Base-by-base conservation (phyloP, 441 rosid genomes). In the Adansonia gregorii region DNA sequence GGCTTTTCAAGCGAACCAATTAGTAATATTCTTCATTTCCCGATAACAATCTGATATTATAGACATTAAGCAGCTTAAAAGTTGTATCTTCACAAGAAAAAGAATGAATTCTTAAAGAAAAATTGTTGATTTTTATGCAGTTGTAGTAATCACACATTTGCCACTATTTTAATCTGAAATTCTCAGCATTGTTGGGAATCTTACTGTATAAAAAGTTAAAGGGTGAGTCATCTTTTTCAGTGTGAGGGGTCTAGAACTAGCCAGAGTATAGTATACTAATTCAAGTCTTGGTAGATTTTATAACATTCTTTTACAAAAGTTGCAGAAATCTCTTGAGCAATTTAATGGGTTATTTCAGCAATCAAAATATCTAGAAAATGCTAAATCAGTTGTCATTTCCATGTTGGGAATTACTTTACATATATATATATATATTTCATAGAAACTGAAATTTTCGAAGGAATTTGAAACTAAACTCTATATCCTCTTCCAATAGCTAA, bases 301-400 rank as follows among this genome's bases (percentile, higher is more conserved):
- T 2, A 60, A 15, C 41, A 60, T 11, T 60, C 41, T 60, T 22
- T 60, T 12, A 6, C 52, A 10, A 5, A 69, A 20, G 43, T 48
- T 51, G 59, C 35, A 14, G 73, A 48, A 49, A 20, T 24, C 4
- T 49, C 12, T 6, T 3, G 9, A 24, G 15, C 52, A 69, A 17
- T 69, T 48, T 35, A 17, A 4, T 48, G 11, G 56, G 3, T 19
- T 41, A 7, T 39, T 20, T 20, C 15, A 35, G 73, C 17, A 49
- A 9, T 49, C 3, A 69, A 49, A 20, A 51, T 17, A 20, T 22
- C 59, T 11, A 49, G 73, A 69, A 69, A 49, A 27, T 69, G 73
- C 39, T 35, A 35, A 35, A 17, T 46, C 11, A 22, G 12, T 17
- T 68, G 19, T 48, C 15, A 17, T 22, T 51, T 19, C 68, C 20